Base-by-base conservation (phyloP, 306 rosid genomes). In the Malus asiatica region DNA sequence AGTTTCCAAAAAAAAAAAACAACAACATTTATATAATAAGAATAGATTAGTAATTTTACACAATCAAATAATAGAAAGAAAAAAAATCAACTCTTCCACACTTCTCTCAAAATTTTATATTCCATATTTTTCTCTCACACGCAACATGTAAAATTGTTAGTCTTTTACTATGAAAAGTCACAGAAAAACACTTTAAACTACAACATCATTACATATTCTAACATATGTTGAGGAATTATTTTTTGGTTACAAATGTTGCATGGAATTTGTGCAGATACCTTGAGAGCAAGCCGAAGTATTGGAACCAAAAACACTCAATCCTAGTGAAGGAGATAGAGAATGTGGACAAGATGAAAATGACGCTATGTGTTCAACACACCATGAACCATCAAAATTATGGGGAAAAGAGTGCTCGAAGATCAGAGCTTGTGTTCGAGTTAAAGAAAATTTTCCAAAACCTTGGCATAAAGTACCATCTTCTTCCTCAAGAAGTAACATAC, bases 381-480 rank as follows among this genome's bases (percentile, higher is more conserved):
- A 86, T 86, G 82, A 86, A 86, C 83, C 89, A 67, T 76, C 87
- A 86, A 77, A 86, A 86, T 74, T 83, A 70, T 68, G 83, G 87
- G 1, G 89, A 86, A 25, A 86, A 79, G 78, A 86, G 75, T 76
- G 68, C 5, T 40, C 72, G 89, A 69, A 78, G 87, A 78, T 86
- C 89, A 38, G 89, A 86, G 25, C 87, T 83, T 4, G 75, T 83
- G 57, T 72, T 86, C 5, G 89, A 86, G 60, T 64, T 86, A 11
- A 83, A 86, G 77, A 86, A 59, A 79, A 77, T 83, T 32, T 83
- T 86, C 68, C 83, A 83, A 74, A 68, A 2, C 77, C 81, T 83
- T 9, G 75, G 80, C 74, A 86, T 86, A 1, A 72, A 76, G 35
- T 86, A 86, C 57, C 78, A 83, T 76, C 79, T 86, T 40, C 89